Evolutionary conservation across 2,329 filamentous ascomycete species (phyloP).

Genomic region (Colletotrichum karsti): DNA sequence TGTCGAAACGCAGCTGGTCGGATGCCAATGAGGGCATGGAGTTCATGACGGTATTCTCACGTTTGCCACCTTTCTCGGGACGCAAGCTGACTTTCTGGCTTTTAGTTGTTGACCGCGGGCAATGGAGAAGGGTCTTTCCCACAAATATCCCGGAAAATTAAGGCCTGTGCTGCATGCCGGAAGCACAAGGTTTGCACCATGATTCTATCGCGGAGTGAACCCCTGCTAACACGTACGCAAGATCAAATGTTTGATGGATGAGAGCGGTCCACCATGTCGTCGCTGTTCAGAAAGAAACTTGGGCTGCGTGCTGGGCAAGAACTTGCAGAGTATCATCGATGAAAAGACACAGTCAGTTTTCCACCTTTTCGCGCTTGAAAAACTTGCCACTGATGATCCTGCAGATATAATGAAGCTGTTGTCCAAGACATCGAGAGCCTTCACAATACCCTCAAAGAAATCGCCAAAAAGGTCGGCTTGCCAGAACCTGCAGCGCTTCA

Average conservation of each 20-base stretch:
- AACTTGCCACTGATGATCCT: neutral
- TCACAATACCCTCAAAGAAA: constrained; percentile 14
- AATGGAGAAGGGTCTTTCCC: constrained; percentile 32
- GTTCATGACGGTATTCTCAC: neutral
- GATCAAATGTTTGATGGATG: constrained; percentile 53
- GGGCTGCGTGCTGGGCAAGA: constrained; percentile 49
- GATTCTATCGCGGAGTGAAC: neutral
- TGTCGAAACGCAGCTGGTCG: constrained; percentile 30
- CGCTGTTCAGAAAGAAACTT: constrained; percentile 46
- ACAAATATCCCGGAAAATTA: constrained; percentile 48
- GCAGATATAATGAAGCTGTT: constrained; percentile 23
- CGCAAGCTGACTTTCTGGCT: neutral
- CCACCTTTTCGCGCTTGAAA: constrained; percentile 14
- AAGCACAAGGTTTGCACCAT: constrained; percentile 46
- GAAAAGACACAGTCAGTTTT: constrained; percentile 45
- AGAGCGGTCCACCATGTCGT: constrained; percentile 46
- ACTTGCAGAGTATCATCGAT: constrained; percentile 50
- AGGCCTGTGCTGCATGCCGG: constrained; percentile 49
- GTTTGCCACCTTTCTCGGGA: neutral
- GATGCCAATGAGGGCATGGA: constrained; percentile 27
- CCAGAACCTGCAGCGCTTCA: constrained; percentile 20
- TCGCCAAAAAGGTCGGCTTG: constrained; percentile 23
- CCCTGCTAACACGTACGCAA: constrained; percentile 19
- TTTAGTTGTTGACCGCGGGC: constrained; percentile 23
- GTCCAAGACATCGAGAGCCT: constrained; percentile 29